Percentiles rank a stretch among this genome's conserved stretches.
Evolutionary conservation across 2,329 filamentous ascomycete genomes (phyloP).

Genomic region (Graphilbum sp.): DNA sequence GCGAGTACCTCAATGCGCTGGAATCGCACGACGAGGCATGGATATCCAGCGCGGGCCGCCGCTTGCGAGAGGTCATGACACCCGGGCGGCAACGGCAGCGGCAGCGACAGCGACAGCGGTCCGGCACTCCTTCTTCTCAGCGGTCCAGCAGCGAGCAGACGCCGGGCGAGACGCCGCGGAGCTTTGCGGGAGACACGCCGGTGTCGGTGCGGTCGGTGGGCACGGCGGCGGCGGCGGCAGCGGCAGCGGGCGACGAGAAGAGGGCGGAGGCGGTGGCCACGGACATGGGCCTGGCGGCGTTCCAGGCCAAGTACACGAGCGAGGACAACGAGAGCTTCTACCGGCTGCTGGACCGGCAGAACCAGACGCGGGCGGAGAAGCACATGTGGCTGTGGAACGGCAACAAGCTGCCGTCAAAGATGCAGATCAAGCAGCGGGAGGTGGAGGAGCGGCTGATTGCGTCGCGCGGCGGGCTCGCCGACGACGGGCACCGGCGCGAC

Average conservation of each 20-base stretch:
- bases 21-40: constrained; percentile 72
- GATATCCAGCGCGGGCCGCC: constrained; percentile 67
- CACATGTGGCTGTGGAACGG: constrained; percentile 79
- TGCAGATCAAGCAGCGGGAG: constrained; percentile 52
- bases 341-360: constrained; percentile 77
- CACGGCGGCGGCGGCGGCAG: neutral
- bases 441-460: constrained; percentile 36
- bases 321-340: constrained; percentile 98
- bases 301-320: constrained; percentile 87
- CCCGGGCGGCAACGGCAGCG: constrained; percentile 34
- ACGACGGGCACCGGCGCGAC: constrained; percentile 41
- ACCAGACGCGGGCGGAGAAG: constrained; percentile 66
- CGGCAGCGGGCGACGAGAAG: constrained; percentile 12
- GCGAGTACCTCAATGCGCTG: constrained; percentile 82
- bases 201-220: constrained; percentile 26
- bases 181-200: constrained; percentile 60
- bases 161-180: constrained; percentile 40
- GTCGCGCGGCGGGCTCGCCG: constrained; percentile 23
- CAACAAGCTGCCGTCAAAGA: constrained; percentile 74
- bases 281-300: constrained; percentile 66
- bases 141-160: too few relatives aligned
- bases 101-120: constrained; percentile 8
- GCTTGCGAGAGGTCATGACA: constrained; percentile 65
- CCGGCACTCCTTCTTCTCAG: too few relatives aligned
- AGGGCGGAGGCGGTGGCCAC: constrained; percentile 47